Evolutionary conservation across 768 basidiomycete genomes (phyloP), one percentile per base, ranked within the genome.

Genomic region (Gymnopilus junonius): DNA sequence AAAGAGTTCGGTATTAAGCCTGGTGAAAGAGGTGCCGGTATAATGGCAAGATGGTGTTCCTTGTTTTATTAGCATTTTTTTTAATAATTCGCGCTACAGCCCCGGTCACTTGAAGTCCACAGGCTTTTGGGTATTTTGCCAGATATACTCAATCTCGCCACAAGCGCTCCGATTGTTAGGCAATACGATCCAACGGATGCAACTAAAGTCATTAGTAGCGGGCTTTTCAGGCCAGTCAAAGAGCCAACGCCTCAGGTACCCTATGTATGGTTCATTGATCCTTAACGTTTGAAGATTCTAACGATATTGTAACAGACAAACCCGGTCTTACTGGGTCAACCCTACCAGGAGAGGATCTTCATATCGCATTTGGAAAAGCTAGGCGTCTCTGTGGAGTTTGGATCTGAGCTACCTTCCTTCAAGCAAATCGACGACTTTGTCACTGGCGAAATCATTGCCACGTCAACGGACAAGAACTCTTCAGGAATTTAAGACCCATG

Each of bases 91-190:
- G 4, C n/a, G n/a, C n/a, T n/a, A n/a, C 62, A 83, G 80, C 81
- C n/a, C 21, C 78, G 82, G 7, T 75, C 82, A 4, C 70, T 83
- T 32, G 83, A 86, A 64, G 64, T 82, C 3, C 79, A 82, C 56
- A 72, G 74, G 25, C 71, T 76, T 31, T 74, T 85, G 20, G 73
- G 77, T 6, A 73, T 76, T 17, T 67, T 75, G n/a, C 74, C 75
- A 23, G 76, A 82, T 29, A 70, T 80, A 8, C 15, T 77, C 25
- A 66, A 74, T n/a, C 67, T 17, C 17, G 72, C 73, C 23, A 73
- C 53, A 14, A 61, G 60, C 0, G 20, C 72, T 3, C 58, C 69
- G 1, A 66, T 69, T 0, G 65, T 76, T 4, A 75, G 69, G 11
- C 71, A 71, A 39, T 80, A 83, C 57, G 71, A 77, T 23, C 74